Conservation (phyloP, 192 early-diverging fungal species). For the Backusella morwellensis region DNA sequence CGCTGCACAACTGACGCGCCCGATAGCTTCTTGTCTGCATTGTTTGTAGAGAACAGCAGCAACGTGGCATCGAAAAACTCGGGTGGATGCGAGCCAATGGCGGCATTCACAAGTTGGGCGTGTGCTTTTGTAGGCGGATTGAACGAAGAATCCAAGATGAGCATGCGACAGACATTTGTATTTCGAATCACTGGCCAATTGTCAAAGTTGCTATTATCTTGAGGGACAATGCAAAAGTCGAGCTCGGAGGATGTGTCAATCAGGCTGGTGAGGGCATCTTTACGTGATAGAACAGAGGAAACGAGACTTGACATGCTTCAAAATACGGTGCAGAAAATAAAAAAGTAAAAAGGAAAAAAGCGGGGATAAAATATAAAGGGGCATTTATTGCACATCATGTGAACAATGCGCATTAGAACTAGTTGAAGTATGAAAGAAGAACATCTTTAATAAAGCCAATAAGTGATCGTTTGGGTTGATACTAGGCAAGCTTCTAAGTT, state of each 20-base stretch:
- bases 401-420: no score
- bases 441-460: not conserved
- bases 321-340: not conserved
- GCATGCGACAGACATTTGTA: slow-evolving; percentile 27
- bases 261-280: not conserved
- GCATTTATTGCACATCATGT: no score
- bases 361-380: not conserved
- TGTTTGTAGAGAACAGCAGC: slow-evolving; percentile 60
- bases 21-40: slow-evolving; percentile 65
- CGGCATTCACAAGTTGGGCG: slow-evolving; percentile 49
- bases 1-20: slow-evolving; percentile 60
- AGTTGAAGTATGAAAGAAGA: no score
- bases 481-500: no score
- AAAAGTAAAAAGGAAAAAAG: not conserved
- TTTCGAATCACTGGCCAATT: not conserved
- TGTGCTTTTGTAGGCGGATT: slow-evolving; percentile 69
- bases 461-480: no score
- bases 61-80: slow-evolving; percentile 55
- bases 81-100: slow-evolving; percentile 29
- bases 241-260: not conserved
- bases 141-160: slow-evolving; percentile 74
- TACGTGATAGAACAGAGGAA: not conserved
- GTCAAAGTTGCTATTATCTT: no score
- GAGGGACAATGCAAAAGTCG: slow-evolving; percentile 6
- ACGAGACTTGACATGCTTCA: not conserved